These are phyloP conservation scores for Gracilaria caudata DNA, from an alignment of 23 red algal species.

Conservation along the genomic window DNA sequence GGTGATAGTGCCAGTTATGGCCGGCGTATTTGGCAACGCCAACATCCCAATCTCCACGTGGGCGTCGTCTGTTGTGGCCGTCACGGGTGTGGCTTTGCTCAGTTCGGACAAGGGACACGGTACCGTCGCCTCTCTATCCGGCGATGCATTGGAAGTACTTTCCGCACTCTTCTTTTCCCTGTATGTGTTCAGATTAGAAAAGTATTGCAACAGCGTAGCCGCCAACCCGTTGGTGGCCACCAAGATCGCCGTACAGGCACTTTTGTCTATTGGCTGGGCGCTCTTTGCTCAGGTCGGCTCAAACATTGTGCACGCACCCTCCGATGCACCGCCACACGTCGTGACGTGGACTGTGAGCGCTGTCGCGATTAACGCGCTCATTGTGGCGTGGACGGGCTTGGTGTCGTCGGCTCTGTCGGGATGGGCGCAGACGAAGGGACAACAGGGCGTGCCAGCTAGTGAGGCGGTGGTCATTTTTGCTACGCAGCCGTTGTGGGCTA, in stretches of 20 bases:
- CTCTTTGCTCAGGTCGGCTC: conserved; percentile 36
- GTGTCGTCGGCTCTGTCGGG: conserved; percentile 80
- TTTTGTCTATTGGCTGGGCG: conserved; percentile 83
- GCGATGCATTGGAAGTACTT: conserved; percentile 87
- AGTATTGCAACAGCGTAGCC: conserved; percentile 54
- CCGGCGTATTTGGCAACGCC: conserved; percentile 58
- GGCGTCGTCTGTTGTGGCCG: conserved; percentile 68
- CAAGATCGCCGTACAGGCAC: conserved; percentile 84
- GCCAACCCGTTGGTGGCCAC: conserved; percentile 80
- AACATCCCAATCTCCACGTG: conserved; percentile 50
- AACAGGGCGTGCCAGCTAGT: conserved; percentile 74
- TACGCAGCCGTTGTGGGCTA: conserved; percentile 88
- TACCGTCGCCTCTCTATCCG: conserved; percentile 61
- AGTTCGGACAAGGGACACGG: conserved; percentile 81
- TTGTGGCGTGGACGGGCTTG: conserved; percentile 86
- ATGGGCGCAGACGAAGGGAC: conserved; percentile 85
- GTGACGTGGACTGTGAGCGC: conserved; percentile 48
- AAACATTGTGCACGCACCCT: conserved; percentile 5
- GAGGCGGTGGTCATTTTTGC: conserved; percentile 90
- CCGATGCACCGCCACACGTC: background rate
- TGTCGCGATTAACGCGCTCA: conserved; percentile 49
- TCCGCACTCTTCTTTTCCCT: conserved; percentile 88
- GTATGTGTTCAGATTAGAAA: conserved; percentile 82
- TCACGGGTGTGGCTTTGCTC: conserved; percentile 83
- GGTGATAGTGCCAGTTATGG: conserved; percentile 85